These are phyloP conservation scores for Tolypocladium capitatum DNA, from an alignment of 2,329 filamentous ascomycete species.

Conservation along the genomic window DNA sequence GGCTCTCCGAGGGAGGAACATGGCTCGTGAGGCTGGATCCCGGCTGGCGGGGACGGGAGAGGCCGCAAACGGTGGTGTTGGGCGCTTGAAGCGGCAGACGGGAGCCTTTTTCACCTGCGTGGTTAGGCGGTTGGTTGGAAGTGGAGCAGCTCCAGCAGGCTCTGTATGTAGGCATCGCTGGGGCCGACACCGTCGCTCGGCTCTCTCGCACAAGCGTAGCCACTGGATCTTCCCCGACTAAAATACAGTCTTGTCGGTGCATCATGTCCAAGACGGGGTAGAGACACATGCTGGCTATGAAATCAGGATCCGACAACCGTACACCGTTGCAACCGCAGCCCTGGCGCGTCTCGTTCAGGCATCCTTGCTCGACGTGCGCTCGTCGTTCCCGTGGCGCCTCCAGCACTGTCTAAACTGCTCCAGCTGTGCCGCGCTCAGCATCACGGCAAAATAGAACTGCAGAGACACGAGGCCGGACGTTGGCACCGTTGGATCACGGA, in stretches of 20 bases:
- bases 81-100: neutral
- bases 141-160: neutral
- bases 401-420: conserved; percentile 79
- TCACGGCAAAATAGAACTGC: neutral
- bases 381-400: conserved; percentile 79
- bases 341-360: conserved; percentile 16
- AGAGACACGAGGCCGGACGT: neutral
- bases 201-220: too few relatives aligned
- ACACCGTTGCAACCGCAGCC: neutral
- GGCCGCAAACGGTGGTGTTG: neutral
- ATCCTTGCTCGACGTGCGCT: conserved; percentile 67
- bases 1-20: conserved; percentile 14
- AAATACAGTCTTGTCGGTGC: neutral
- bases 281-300: neutral
- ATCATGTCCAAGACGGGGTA: neutral
- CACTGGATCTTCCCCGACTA: too few relatives aligned
- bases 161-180: too few relatives aligned
- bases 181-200: too few relatives aligned
- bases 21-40: conserved; percentile 3
- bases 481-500: neutral
- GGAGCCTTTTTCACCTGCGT: neutral
- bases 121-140: neutral
- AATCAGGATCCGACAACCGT: neutral
- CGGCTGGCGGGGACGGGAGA: neutral
- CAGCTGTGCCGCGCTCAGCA: conserved; percentile 46